Evolutionary conservation across 805 yeast species (phyloP), one percentile per base, ranked within the genome.

Genomic region (Kluyveromyces lactis): DNA sequence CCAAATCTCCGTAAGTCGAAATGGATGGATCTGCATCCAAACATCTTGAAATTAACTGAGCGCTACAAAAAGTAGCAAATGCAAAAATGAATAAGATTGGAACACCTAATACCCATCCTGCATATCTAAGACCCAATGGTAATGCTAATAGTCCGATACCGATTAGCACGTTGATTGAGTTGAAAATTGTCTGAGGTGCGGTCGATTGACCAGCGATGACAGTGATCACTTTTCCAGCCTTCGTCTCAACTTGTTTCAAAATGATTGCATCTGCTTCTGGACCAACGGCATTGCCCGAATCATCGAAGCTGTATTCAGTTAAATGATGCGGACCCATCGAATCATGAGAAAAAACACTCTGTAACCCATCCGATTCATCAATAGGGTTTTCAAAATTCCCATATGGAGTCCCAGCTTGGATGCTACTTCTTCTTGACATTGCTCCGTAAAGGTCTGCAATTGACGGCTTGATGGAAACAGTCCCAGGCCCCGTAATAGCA

Each of bases 1-100:
- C 95, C 36, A 87, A 68, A 63, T 87, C 96, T 0, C 95, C 94
- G 58, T 86, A 87, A 0, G 95, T 83, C 69, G 81, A 78, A 39
- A 86, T 63, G 0, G 92, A 79, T 12, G 74, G 79, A 62, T 86
- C 92, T 1, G 86, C 80, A 45, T 81, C 86, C 71, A 86, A 71
- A 47, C 95, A 79, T 43, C 73, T 70, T 11, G 90, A 79, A 42
- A 87, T 66, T 37, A 86, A 64, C 4, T 71, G 70, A 7, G 95
- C 95, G 2, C 92, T 79, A 69, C 86, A 78, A 48, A 72, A 80
- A 2, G 95, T 86, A 21, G 78, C 62, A 10, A 66, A 36, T 1
- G 92, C 92, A 55, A 89, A 77, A 2, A 71, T 43, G 1, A 73
- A 42, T 40, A 87, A 60, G 17, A 83, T 60, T 0, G 75, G 68